A percentile compares a stretch with the other conserved stretches of the same genome.
Evolutionary conservation across 257 asterid genomes (phyloP).

Genomic region (Lycium ferocissimum): DNA sequence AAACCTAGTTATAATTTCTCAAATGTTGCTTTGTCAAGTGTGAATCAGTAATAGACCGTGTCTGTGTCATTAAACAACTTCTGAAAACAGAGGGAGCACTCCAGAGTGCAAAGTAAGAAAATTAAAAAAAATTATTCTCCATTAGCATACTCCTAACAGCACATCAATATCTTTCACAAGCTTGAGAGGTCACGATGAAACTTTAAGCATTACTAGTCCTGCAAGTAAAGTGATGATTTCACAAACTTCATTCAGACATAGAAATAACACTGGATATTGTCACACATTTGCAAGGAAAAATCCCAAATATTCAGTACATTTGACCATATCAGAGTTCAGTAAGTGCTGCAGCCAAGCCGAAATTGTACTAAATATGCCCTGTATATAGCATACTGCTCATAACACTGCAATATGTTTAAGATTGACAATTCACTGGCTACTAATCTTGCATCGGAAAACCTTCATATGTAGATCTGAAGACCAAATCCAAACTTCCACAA

Average conservation of each 20-base stretch:
- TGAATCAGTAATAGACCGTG: too few species aligned
- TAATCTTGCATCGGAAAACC: not conserved
- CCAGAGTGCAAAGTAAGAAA: too few species aligned
- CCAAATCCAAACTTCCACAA: not conserved
- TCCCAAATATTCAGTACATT: not conserved
- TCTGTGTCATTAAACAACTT: too few species aligned
- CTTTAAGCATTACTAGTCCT: not conserved
- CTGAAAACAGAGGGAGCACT: too few species aligned
- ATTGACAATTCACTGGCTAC: not conserved
- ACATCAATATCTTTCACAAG: not conserved
- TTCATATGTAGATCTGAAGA: not conserved
- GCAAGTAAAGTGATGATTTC: not conserved
- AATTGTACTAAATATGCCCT: not conserved
- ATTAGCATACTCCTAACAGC: too few species aligned
- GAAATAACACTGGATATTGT: not conserved
- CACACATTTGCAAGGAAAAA: not conserved
- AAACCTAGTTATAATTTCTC: too few species aligned
- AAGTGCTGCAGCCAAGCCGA: not conserved
- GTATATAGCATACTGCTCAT: not conserved
- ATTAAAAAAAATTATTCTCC: too few species aligned
- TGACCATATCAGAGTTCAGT: not conserved
- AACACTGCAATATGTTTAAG: conserved; percentile 21
- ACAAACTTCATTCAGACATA: not conserved
- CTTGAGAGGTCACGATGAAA: not conserved
- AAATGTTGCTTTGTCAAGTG: too few species aligned